Evolutionary conservation across 2,329 filamentous ascomycete genomes (phyloP).

Genomic region (Tolypocladium paradoxum): DNA sequence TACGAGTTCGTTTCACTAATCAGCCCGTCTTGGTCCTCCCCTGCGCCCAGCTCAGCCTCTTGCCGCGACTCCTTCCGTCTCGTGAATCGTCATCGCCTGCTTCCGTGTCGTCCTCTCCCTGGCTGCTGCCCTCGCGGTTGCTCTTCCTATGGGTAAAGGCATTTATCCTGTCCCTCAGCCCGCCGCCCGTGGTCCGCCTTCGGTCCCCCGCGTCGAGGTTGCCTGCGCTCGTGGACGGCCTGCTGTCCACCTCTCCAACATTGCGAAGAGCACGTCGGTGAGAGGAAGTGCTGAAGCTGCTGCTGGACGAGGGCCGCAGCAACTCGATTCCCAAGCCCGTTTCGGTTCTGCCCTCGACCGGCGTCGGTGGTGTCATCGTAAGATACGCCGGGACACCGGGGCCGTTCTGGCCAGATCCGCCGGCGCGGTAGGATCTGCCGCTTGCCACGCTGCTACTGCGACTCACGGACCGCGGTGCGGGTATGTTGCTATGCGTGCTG

Average conservation of each 20-base stretch:
- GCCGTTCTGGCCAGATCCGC: constrained; percentile 15
- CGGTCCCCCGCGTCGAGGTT: constrained; percentile 13
- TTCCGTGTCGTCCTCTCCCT: constrained; percentile 10
- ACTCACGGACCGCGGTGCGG: constrained; percentile 33
- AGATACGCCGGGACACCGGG: constrained; percentile 27
- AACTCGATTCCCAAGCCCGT: constrained; percentile 18
- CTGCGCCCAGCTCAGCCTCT: constrained; percentile 5
- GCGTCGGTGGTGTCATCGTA: constrained; percentile 38
- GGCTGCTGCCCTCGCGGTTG: constrained; percentile 12
- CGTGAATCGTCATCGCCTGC: constrained; percentile 11
- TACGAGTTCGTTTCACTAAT: neutral
- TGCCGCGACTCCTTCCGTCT: constrained; percentile 4
- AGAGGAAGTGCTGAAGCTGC: constrained; percentile 13
- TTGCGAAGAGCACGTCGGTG: constrained; percentile 9
- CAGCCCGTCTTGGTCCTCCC: constrained; percentile 11
- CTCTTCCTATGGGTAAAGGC: constrained; percentile 20
- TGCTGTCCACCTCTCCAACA: constrained; percentile 8
- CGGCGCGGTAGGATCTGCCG: constrained; percentile 29
- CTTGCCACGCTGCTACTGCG: constrained; percentile 43
- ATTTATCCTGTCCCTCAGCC: constrained; percentile 24
- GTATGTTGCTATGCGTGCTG: constrained; percentile 36
- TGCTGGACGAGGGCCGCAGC: constrained; percentile 21
- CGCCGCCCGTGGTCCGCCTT: constrained; percentile 17
- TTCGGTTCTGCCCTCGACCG: constrained; percentile 17
- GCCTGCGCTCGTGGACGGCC: constrained; percentile 23